Evolutionary conservation across 495 filamentous ascomycete species (phyloP), one percentile per base, ranked within the genome.

Genomic region (Neurospora tetraspora): DNA sequence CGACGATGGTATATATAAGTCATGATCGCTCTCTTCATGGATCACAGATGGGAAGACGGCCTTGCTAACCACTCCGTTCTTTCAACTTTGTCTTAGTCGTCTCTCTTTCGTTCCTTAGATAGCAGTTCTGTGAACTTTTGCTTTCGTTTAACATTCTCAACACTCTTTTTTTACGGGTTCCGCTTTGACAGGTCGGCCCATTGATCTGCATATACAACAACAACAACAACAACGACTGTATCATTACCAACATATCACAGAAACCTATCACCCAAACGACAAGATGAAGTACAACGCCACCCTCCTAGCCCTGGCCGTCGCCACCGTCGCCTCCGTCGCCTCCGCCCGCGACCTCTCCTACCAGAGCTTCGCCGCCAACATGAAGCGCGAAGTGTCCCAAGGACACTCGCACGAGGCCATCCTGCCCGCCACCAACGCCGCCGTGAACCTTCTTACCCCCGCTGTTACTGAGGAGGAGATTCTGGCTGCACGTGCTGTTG

Each of bases 371-470:
- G 74, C 77, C 71, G 83, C 77, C 70, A 83, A 34, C 34, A 34
- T 34, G 34, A 34, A 81, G 76, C 86, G 87, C 68, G 86, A 88
- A 79, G 87, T 89, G 65, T 86, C 87, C 76, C 86, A 86, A 81
- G 90, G 91, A 78, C 88, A 91, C 78, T 89, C 88, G 6, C 90
- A 92, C 82, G 78, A 89, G 76, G 82, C 82, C 71, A 84, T 88
- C 78, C 77, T 91, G 16, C 78, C 77, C 31, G 80, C 79, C 68
- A 80, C 85, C 74, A 80, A 86, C 36, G 72, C 73, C 12, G 79
- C 82, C 31, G 80, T 87, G 76, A 86, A 87, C 74, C 86, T 91
- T 4, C 79, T 90, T 18, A 87, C 89, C 34, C 82, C 87, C 16
- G 89, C 89, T 70, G 88, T 85, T 20, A 84, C 85, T n/a, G 82